Evolutionary conservation across 1,139 yeast genomes (phyloP).

Genomic region (Yarrowia galli): DNA sequence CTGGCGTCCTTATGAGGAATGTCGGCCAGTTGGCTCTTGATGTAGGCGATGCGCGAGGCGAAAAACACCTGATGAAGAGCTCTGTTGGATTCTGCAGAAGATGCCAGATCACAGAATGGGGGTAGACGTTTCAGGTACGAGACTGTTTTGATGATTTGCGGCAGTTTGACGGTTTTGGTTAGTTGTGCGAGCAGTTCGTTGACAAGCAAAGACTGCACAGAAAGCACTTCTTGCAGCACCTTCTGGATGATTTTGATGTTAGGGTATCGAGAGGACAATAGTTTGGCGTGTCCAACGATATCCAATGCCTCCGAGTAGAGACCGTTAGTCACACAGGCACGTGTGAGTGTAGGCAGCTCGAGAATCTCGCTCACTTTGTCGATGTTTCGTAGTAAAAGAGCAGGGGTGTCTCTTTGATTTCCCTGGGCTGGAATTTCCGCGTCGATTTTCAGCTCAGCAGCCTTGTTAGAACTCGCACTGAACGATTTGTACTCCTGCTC

Average conservation of each 20-base stretch:
- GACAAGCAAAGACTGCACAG: constrained; percentile 55
- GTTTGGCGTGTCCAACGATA: constrained; percentile 70
- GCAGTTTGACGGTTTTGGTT: constrained; percentile 78
- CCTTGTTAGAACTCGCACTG: not conserved
- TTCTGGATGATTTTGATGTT: constrained; percentile 62
- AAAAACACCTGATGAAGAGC: constrained; percentile 51
- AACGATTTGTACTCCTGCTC: constrained; percentile 10
- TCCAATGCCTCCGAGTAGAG: constrained; percentile 90
- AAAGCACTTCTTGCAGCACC: constrained; percentile 53
- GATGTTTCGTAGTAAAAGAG: constrained; percentile 64
- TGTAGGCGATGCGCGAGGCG: constrained; percentile 50
- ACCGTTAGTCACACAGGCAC: constrained; percentile 84
- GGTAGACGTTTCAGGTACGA: constrained; percentile 69
- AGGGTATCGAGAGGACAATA: constrained; percentile 74
- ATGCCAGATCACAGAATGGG: constrained; percentile 45
- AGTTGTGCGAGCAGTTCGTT: constrained; percentile 68
- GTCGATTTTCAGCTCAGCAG: constrained; percentile 33
- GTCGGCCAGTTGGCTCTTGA: constrained; percentile 58
- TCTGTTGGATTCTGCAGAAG: constrained; percentile 39
- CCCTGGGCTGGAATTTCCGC: constrained; percentile 37
- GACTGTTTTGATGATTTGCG: constrained; percentile 76
- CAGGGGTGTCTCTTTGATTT: constrained; percentile 44
- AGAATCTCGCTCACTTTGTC: constrained; percentile 78
- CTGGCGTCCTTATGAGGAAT: constrained; percentile 60
- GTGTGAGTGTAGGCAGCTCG: constrained; percentile 81